A percentile compares a stretch with the other conserved stretches of the same genome.
These are phyloP conservation scores for Cyphellophora attinorum DNA, from an alignment of 2,329 filamentous ascomycete genomes.

Conservation along the genomic window DNA sequence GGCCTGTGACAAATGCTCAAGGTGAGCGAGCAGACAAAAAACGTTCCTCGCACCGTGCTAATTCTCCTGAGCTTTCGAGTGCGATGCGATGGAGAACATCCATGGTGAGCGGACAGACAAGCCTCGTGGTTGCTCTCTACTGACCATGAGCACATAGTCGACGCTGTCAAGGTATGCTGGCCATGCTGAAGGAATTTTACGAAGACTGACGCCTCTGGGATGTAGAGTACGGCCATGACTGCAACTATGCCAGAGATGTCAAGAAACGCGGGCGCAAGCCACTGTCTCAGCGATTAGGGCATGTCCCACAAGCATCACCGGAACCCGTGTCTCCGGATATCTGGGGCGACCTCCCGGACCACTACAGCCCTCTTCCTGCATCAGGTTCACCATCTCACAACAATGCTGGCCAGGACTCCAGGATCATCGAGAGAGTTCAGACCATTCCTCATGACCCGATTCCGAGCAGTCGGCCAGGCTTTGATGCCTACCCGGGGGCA, in stretches of 20 bases:
- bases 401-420: too few relatives aligned
- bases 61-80: conserved; percentile 32
- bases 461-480: too few relatives aligned
- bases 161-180: conserved; percentile 15
- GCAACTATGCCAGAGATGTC: conserved; percentile 17
- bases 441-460: too few relatives aligned
- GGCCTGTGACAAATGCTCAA: conserved; percentile 30
- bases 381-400: too few relatives aligned
- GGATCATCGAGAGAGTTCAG: too few relatives aligned
- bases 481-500: too few relatives aligned
- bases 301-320: too few relatives aligned
- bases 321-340: too few relatives aligned
- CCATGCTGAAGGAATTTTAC: neutral
- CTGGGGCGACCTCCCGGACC: too few relatives aligned
- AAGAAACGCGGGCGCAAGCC: conserved; percentile 18
- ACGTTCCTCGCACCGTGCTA: too few relatives aligned
- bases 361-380: too few relatives aligned
- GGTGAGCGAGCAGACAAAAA: too few relatives aligned
- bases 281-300: neutral
- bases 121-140: conserved; percentile 4
- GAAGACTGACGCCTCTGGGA: conserved; percentile 1
- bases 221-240: conserved; percentile 11
- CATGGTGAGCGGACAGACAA: conserved; percentile 26
- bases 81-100: conserved; percentile 32
- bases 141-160: conserved; percentile 5